Percentiles rank a stretch among this genome's conserved stretches.
These are phyloP conservation scores for Pichia sp. DNA, from an alignment of 1,139 yeast species.

Conservation along the genomic window DNA sequence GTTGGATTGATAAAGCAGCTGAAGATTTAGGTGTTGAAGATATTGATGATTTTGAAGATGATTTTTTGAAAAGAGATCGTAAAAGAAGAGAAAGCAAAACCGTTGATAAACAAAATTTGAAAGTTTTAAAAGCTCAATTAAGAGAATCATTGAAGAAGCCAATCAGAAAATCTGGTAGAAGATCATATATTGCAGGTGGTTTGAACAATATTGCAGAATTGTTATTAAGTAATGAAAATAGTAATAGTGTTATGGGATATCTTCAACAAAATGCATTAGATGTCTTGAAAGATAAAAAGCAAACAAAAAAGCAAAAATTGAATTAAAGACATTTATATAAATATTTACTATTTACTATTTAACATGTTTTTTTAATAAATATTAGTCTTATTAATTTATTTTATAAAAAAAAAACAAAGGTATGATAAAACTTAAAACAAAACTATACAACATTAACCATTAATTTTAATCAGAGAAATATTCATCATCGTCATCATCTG, in stretches of 20 bases:
- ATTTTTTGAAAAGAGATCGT: conserved; percentile 56
- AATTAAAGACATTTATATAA: not conserved
- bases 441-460: not conserved
- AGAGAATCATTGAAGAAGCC: conserved; percentile 49
- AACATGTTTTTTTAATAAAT: not conserved
- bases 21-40: conserved; percentile 84
- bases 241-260: conserved; percentile 56
- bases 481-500: conserved; percentile 75
- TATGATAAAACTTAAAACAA: conserved; percentile 3
- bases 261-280: conserved; percentile 64
- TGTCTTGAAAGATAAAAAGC: conserved; percentile 39
- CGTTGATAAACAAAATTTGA: conserved; percentile 45
- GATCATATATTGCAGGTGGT: conserved; percentile 83
- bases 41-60: conserved; percentile 62
- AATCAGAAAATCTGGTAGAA: conserved; percentile 61
- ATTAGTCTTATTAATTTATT: not conserved
- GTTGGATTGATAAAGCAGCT: conserved; percentile 88
- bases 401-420: conserved; percentile 1
- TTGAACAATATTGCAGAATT: conserved; percentile 77
- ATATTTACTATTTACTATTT: too few species aligned
- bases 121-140: conserved; percentile 49
- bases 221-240: conserved; percentile 58
- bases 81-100: conserved; percentile 53
- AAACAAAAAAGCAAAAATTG: conserved; percentile 26
- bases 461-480: conserved; percentile 52